Base-by-base conservation (phyloP, 441 rosid species). In the Eutrema salsugineum region DNA sequence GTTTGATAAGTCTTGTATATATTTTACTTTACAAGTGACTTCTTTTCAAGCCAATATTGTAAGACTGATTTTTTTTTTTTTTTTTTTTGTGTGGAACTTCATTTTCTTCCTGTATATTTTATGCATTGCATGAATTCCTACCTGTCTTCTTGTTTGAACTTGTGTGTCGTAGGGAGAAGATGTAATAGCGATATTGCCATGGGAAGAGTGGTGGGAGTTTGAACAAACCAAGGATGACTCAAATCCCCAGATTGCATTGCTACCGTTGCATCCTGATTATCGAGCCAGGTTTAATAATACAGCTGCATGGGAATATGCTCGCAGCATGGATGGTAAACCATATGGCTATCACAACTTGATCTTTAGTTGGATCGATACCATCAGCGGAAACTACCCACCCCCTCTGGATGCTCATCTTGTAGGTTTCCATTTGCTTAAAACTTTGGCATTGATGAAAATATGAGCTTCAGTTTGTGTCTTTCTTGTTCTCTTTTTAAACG, bases 131-230 rank as follows among this genome's bases (percentile, higher is more conserved):
- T 62, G 14, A 51, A 6, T 30, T 15, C 0, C 39, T 17, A 11
- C 17, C 11, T 58, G 56, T 62, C 50, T 64, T 56, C 11, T 36
- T 40, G 11, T 68, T 35, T 15, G 53, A 55, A 58, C 17, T 11
- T 59, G 70, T 75, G 56, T 63, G 28, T 68, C 66, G 59, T 69
- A 94, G 99, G 98, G 99, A 42, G 90, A 89, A 83, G 94, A 94
- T 80, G 70, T 90, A 19, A 72, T 92, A 69, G 94, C 93, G 10
- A n/a, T 92, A 66, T 38, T 90, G 66, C 92, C 98, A 22, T 94
- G 99, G 99, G 99, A 94, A 49, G 96, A 94, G 81, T 91, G 99
- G 99, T 94, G 99, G 99, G 94, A 94, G 49, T 94, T 88, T 57
- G 98, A 94, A 85, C 84, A 83, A 73, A 90, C 81, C 33, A 88